phyloP scores from a whole-genome alignment of 2,329 filamentous ascomycete species.

The Pseudogymnoascus sp. region DNA sequence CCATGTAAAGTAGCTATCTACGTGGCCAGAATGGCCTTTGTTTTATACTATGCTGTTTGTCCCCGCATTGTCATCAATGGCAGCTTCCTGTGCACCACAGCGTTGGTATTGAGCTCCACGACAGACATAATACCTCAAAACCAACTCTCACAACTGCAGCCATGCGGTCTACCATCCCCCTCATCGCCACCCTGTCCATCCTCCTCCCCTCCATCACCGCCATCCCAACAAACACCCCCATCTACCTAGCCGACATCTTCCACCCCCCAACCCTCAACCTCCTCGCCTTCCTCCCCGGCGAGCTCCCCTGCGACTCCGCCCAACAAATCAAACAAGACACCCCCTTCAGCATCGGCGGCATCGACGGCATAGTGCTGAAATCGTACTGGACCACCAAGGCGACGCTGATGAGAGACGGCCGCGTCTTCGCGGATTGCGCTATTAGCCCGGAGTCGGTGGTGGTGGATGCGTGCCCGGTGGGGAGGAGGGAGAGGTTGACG shows the following conservation, averaged over 20 bases:
- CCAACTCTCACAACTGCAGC: background rate
- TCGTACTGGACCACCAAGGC: background rate
- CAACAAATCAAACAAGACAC: background rate
- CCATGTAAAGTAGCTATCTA: background rate
- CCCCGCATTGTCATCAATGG: background rate
- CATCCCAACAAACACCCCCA: constrained; percentile 8
- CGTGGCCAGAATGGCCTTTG: background rate
- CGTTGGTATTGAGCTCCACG: background rate
- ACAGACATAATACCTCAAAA: background rate
- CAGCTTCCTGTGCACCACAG: background rate
- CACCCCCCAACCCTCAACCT: background rate
- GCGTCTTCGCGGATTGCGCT: background rate
- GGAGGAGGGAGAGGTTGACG: background rate
- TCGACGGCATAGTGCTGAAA: background rate
- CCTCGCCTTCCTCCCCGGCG: background rate
- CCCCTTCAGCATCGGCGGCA: constrained; percentile 1
- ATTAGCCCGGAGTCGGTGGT: background rate
- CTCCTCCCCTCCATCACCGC: background rate
- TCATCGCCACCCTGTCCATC: background rate
- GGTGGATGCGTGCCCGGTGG: background rate
- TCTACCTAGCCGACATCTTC: constrained; percentile 4
- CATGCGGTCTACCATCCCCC: background rate
- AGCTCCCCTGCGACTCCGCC: background rate
- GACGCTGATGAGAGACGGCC: background rate
- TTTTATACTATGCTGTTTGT: background rate